These are phyloP conservation scores for Phytophthora europaea DNA, from an alignment of 352 stramenopile genomes.

Conservation along the genomic window DNA sequence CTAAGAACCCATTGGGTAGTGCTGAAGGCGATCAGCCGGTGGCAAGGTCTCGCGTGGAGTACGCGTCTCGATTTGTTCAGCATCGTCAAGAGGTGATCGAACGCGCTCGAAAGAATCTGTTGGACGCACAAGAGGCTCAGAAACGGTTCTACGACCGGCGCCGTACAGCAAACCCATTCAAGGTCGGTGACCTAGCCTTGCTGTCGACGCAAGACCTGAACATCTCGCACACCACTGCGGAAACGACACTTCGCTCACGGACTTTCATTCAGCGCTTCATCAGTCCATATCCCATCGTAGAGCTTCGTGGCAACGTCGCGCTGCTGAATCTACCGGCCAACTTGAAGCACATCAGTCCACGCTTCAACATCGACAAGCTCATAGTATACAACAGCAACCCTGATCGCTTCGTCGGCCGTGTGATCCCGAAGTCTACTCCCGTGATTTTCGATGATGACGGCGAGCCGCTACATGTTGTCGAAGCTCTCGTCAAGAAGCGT, in stretches of 20 bases:
- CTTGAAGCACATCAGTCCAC: no score
- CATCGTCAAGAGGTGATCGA: background rate
- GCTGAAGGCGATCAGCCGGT: background rate
- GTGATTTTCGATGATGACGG: no score
- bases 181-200: constrained; percentile 1
- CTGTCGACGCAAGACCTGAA: constrained; percentile 12
- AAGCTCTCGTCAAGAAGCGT: no score
- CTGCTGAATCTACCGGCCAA: no score
- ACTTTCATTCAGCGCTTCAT: background rate
- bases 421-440: no score
- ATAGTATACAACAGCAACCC: no score
- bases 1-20: background rate
- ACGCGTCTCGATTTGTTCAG: constrained; percentile 10
- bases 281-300: background rate
- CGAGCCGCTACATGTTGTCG: no score
- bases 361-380: no score
- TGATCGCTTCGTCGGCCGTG: no score
- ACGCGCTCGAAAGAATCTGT: background rate
- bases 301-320: background rate
- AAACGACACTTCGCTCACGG: constrained; percentile 1
- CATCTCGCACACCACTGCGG: constrained; percentile 4
- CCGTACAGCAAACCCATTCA: constrained; percentile 1
- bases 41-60: background rate
- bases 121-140: constrained; percentile 9
- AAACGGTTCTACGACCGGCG: constrained; percentile 19